phyloP scores from a whole-genome alignment of 1,284 basidiomycete genomes.

The Xerocomus minutiporus region DNA sequence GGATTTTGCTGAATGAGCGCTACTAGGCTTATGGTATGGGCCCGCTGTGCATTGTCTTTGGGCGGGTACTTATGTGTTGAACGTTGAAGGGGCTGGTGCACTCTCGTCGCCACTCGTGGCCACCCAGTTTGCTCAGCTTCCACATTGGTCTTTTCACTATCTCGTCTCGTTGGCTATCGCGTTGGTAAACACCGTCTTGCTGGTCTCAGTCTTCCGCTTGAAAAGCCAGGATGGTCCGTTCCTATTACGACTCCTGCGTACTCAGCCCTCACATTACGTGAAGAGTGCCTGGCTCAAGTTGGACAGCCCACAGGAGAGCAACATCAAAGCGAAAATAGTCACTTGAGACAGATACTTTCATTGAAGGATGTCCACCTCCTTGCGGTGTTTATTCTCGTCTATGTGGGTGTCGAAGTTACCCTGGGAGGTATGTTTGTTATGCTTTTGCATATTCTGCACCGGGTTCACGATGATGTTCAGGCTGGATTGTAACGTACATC shows the following conservation, averaged over 20 bases:
- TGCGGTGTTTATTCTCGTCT: constrained; percentile 49
- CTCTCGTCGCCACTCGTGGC: constrained; percentile 56
- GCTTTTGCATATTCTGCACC: not conserved
- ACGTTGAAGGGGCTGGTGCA: constrained; percentile 50
- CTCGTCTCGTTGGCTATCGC: constrained; percentile 57
- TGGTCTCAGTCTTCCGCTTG: constrained; percentile 50
- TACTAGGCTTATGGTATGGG: constrained; percentile 33
- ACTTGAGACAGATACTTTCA: constrained; percentile 47
- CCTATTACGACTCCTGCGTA: not conserved
- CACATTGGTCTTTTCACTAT: constrained; percentile 62
- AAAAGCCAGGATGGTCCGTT: constrained; percentile 50
- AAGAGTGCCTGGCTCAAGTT: constrained; percentile 32
- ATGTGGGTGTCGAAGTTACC: constrained; percentile 58
- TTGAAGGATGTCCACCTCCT: constrained; percentile 48
- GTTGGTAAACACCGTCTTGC: constrained; percentile 38
- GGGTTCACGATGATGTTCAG: constrained; percentile 22
- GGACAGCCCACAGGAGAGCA: constrained; percentile 30
- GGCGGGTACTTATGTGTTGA: not conserved
- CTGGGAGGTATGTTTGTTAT: constrained; percentile 38
- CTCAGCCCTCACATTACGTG: constrained; percentile 7
- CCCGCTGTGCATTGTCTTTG: not conserved
- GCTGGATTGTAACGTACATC: constrained; percentile 52
- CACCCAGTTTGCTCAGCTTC: constrained; percentile 54
- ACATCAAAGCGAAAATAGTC: constrained; percentile 32
- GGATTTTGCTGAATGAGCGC: not conserved